These are phyloP conservation scores for Gossypium davidsonii DNA, from an alignment of 441 rosid genomes.

Conservation along the genomic window DNA sequence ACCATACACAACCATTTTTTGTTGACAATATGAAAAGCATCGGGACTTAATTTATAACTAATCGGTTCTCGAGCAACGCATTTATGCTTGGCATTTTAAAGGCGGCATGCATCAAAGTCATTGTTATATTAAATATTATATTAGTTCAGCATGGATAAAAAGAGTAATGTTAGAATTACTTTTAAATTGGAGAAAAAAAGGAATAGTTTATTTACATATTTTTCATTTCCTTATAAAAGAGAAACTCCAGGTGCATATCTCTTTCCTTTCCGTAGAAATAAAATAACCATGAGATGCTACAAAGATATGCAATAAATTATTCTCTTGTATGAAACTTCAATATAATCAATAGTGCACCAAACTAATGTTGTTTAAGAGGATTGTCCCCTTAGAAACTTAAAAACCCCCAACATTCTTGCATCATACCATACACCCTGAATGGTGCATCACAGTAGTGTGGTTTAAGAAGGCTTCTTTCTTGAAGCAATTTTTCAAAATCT, in stretches of 20 bases:
- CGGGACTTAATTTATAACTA: neutral
- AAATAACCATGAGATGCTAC: neutral
- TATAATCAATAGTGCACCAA: neutral
- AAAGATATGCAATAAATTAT: neutral
- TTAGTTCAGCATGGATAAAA: neutral
- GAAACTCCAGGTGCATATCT: neutral
- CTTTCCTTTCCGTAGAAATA: neutral
- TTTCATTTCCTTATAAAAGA: neutral
- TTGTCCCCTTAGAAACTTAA: neutral
- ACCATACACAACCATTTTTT: neutral
- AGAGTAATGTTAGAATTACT: neutral
- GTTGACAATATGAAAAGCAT: neutral
- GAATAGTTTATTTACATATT: neutral
- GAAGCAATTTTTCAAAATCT: neutral
- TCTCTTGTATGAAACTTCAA: neutral
- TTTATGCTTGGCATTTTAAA: neutral
- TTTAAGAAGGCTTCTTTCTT: neutral
- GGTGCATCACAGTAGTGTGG: neutral
- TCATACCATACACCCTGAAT: neutral
- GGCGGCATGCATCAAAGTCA: neutral
- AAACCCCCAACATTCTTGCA: neutral
- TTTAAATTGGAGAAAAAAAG: neutral
- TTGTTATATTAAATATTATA: neutral
- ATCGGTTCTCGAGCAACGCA: neutral
- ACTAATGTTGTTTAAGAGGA: neutral